Percentiles rank a stretch among this genome's conserved stretches.
These are phyloP conservation scores for Rhodotorula taiwanensis DNA, from an alignment of 768 basidiomycete genomes.

Conservation along the genomic window DNA sequence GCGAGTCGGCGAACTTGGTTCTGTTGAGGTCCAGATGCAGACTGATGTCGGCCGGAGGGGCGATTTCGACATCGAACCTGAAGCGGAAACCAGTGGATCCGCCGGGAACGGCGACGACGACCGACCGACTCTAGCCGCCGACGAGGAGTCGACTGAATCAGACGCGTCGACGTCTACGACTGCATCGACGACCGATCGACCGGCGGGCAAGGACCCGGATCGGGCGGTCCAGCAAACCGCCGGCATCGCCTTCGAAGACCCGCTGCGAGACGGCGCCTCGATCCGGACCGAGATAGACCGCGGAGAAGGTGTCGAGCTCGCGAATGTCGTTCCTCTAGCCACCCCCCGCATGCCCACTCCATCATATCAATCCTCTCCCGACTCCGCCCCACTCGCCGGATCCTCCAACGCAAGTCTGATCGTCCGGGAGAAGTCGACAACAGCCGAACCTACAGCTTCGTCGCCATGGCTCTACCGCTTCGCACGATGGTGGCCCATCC, in stretches of 20 bases:
- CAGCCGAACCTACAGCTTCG: background rate
- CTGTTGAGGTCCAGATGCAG: too few species aligned
- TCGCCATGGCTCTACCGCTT: background rate
- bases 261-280: conserved; percentile 2
- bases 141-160: background rate
- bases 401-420: background rate
- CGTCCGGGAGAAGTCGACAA: background rate
- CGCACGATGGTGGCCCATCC: conserved; percentile 9
- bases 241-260: background rate
- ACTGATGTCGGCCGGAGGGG: too few species aligned
- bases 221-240: background rate
- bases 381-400: background rate
- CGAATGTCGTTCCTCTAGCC: too few species aligned
- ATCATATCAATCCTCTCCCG: too few species aligned
- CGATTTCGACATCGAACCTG: too few species aligned
- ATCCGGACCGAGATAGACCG: background rate
- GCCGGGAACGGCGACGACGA: background rate
- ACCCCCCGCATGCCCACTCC: too few species aligned
- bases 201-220: background rate
- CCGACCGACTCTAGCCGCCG: background rate
- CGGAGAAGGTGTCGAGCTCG: background rate
- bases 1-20: too few species aligned
- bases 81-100: too few species aligned
- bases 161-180: background rate
- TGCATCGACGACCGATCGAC: conserved; percentile 1